Percentiles rank a stretch among this genome's conserved stretches.
These are phyloP conservation scores for Gossypium raimondii DNA, from an alignment of 345 rosid genomes.

Conservation along the genomic window DNA sequence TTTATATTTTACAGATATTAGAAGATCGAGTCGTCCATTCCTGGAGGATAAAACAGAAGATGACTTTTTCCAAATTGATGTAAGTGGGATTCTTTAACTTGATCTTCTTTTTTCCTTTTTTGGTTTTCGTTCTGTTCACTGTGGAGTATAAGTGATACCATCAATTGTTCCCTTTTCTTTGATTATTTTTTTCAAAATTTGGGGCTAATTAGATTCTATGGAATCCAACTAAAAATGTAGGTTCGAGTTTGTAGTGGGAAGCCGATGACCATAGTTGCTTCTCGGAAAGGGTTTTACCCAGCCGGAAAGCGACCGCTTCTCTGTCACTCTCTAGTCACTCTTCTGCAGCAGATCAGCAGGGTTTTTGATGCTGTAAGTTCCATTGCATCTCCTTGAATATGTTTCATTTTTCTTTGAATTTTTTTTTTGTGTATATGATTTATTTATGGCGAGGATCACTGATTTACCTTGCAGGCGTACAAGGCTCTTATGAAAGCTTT, in stretches of 20 bases:
- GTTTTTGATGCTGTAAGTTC: constrained; percentile 69
- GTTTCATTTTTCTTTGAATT: background rate
- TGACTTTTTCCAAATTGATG: constrained; percentile 88
- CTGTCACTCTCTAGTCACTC: constrained; percentile 69
- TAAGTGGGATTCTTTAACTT: constrained; percentile 16
- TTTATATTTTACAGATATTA: constrained; percentile 46
- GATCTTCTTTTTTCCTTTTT: background rate
- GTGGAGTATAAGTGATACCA: no score
- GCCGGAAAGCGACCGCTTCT: constrained; percentile 67
- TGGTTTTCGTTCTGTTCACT: no score
- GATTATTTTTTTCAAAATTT: background rate
- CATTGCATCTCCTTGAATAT: background rate
- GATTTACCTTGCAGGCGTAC: constrained; percentile 65
- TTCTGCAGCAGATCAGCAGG: constrained; percentile 80
- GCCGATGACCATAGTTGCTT: constrained; percentile 66
- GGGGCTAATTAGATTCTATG: constrained; percentile 8
- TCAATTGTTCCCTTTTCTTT: no score
- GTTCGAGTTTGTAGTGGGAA: constrained; percentile 81
- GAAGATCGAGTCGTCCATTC: constrained; percentile 58
- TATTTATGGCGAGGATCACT: background rate
- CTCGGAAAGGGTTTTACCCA: constrained; percentile 71
- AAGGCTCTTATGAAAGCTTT: constrained; percentile 87
- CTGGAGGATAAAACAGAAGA: constrained; percentile 61
- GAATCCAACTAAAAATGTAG: constrained; percentile 31
- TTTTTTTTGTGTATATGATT: background rate